These are phyloP conservation scores for Venturiaceae sp. DNA, from an alignment of 2,329 filamentous ascomycete species.

Conservation along the genomic window DNA sequence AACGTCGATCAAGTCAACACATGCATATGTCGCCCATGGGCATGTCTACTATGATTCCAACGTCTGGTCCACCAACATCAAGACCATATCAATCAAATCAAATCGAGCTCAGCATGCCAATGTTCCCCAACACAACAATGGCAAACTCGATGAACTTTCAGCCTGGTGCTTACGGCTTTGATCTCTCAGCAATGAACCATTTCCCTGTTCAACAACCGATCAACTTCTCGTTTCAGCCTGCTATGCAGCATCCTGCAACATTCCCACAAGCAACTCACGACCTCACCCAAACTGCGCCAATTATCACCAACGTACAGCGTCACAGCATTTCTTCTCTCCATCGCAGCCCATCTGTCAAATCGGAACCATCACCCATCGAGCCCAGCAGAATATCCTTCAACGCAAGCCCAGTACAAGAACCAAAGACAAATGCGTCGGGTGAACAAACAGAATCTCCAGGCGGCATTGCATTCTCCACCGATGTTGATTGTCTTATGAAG, in stretches of 20 bases:
- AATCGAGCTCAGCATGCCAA: slow-evolving; percentile 24
- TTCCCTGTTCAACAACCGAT: slow-evolving; percentile 25
- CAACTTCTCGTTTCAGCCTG: slow-evolving; percentile 17
- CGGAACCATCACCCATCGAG: slow-evolving; percentile 19
- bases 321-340: slow-evolving; percentile 16
- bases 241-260: slow-evolving; percentile 18
- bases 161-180: slow-evolving; percentile 24
- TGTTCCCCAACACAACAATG: slow-evolving; percentile 20
- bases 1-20: slow-evolving; percentile 9
- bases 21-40: slow-evolving; percentile 8
- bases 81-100: slow-evolving; percentile 21
- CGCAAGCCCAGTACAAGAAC: slow-evolving; percentile 30
- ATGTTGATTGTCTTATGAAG: slow-evolving; percentile 82
- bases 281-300: slow-evolving; percentile 13
- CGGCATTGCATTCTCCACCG: slow-evolving; percentile 63
- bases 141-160: slow-evolving; percentile 24
- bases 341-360: slow-evolving; percentile 29
- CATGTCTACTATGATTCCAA: slow-evolving; percentile 8
- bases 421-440: not conserved
- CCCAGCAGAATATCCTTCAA: slow-evolving; percentile 2
- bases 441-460: slow-evolving; percentile 26
- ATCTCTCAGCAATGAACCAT: slow-evolving; percentile 21
- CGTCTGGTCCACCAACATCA: slow-evolving; percentile 16
- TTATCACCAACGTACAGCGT: slow-evolving; percentile 18
- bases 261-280: slow-evolving; percentile 14